Conservation (phyloP, 192 early-diverging fungal species). For the Podila clonocystis region DNA sequence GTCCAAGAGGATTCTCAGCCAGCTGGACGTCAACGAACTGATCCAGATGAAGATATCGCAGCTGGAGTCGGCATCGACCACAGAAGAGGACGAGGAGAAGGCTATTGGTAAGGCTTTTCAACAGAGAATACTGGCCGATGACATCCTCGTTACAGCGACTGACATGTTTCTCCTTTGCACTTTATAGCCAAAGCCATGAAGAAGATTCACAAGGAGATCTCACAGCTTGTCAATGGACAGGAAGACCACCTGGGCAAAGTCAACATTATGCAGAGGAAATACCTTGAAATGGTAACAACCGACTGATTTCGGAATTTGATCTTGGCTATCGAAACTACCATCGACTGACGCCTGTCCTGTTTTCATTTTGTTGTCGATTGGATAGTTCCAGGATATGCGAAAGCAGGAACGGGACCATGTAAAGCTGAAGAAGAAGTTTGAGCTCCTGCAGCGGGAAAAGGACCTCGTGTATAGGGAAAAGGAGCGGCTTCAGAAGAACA, state of each 20-base stretch:
- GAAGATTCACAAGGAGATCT: slow-evolving; percentile 66
- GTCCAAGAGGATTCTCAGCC: slow-evolving; percentile 50
- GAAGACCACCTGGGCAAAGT: slow-evolving; percentile 56
- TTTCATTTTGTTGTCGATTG: not conserved
- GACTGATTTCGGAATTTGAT: not conserved
- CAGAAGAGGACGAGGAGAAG: slow-evolving; percentile 70
- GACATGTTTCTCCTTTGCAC: not conserved
- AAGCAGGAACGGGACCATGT: slow-evolving; percentile 62
- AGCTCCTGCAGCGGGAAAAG: slow-evolving; percentile 59
- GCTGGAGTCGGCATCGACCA: slow-evolving; percentile 56
- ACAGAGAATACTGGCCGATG: not conserved
- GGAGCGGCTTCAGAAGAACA: slow-evolving; percentile 14
- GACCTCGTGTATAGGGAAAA: slow-evolving; percentile 51
- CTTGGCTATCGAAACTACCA: no score
- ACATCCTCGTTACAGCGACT: not conserved
- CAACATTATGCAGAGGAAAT: slow-evolving; percentile 60
- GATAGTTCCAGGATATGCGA: slow-evolving; percentile 69
- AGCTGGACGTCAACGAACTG: slow-evolving; percentile 62
- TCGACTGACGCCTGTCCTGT: not conserved
- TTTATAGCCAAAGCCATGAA: slow-evolving; percentile 64
- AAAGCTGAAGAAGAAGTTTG: slow-evolving; percentile 57
- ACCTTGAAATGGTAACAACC: slow-evolving; percentile 67
- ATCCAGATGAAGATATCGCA: slow-evolving; percentile 67
- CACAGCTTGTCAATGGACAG: slow-evolving; percentile 57
- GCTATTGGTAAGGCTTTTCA: slow-evolving; percentile 53